phyloP scores from a whole-genome alignment of 441 rosid species.

The Adansonia gregorii region DNA sequence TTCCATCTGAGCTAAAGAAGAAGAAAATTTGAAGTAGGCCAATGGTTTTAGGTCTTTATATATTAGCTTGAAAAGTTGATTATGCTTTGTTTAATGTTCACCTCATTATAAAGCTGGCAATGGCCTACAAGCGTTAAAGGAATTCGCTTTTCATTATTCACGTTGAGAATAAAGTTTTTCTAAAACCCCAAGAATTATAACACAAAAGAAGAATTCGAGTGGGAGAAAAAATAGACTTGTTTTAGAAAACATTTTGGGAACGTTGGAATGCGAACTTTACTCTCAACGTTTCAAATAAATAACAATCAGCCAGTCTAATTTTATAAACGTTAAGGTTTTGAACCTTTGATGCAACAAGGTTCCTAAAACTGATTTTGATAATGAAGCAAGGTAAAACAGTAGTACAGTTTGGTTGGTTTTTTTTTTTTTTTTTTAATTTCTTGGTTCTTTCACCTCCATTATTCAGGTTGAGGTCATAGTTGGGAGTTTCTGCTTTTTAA shows the following conservation, averaged over 20 bases:
- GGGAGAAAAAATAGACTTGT: neutral
- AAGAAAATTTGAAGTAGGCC: no score
- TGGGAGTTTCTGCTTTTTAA: neutral
- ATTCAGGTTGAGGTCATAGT: neutral
- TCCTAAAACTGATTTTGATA: neutral
- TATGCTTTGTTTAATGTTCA: neutral
- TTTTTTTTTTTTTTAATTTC: neutral
- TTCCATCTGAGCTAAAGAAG: no score
- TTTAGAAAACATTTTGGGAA: neutral
- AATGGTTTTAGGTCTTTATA: no score
- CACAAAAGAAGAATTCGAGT: neutral
- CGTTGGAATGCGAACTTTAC: neutral
- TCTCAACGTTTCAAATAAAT: neutral
- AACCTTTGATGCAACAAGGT: neutral
- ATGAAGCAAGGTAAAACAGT: neutral
- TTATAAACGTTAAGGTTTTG: neutral
- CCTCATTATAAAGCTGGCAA: neutral
- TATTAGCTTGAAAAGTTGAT: neutral
- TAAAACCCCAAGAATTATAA: neutral
- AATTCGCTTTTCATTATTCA: neutral
- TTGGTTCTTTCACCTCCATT: neutral
- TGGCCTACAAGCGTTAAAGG: neutral
- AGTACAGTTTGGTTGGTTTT: neutral
- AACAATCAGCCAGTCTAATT: neutral
- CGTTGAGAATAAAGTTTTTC: neutral